Evolutionary conservation across 2,329 filamentous ascomycete species (phyloP), one percentile per base, ranked within the genome.

Genomic region (Sporothrix globosa): DNA sequence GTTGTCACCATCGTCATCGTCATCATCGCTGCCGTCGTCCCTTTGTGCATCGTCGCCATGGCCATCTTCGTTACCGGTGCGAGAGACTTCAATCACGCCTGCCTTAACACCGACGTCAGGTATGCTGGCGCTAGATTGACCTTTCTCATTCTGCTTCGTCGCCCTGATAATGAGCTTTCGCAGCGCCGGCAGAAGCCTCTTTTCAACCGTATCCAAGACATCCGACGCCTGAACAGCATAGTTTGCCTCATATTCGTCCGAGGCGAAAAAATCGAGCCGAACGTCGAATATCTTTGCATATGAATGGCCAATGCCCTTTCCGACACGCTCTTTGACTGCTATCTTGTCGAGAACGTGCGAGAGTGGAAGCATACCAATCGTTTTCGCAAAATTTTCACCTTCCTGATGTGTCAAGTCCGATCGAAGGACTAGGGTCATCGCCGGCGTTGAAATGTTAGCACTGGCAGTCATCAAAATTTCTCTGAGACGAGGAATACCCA

Each of bases 391-490:
- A 63, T 85, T 87, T 76, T 93, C 89, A 10, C 88, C 89, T 69
- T 94, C 87, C 4, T 88, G 85, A 46, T 85, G 82, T 0, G 88
- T 85, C 48, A 97, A 81, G 75, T 93, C 91, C 27, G 89, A 84
- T 75, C 91, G 91, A 41, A 96, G 85, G 60, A 91, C 86, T 21
- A 98, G 84, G 0, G 92, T 96, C 93, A 97, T 97, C 5, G 89
- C 88, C 1, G 96, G 96, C 0, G 96, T 99, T 52, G 93, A 92
- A 73, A 98, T 97, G 60, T 91, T 87, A 67, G 90, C 87, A 78
- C 92, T 96, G 34, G 96, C 96, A 65, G 96, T 98, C 96, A 99
- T 99, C 74, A 99, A 87, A 76, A 99, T 97, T 86, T 99, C 96
- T 82, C 96, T 88, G 24, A 99, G 86, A 82, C 96, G 93, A 71